These are phyloP conservation scores for Trichoderma gracile DNA, from an alignment of 2,329 filamentous ascomycete species.

Conservation along the genomic window DNA sequence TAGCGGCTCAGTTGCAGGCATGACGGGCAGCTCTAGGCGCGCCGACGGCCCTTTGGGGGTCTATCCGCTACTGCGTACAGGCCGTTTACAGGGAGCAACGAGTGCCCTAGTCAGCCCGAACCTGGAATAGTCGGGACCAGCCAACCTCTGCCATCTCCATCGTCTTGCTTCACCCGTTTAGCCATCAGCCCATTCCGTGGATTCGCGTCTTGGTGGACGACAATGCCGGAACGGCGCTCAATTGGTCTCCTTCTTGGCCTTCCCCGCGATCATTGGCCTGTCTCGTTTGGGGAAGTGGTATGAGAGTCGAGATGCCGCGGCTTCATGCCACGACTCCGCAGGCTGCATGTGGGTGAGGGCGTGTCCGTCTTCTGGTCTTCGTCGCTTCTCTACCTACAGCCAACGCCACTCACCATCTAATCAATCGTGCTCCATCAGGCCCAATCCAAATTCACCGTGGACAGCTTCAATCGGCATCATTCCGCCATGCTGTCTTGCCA, in stretches of 20 bases:
- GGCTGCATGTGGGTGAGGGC: too few relatives aligned
- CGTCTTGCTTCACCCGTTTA: constrained; percentile 3
- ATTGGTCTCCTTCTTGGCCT: neutral
- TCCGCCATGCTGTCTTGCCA: neutral
- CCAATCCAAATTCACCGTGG: neutral
- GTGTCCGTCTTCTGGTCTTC: too few relatives aligned
- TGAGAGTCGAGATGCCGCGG: neutral
- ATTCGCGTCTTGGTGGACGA: neutral
- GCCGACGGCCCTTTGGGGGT: neutral
- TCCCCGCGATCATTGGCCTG: neutral
- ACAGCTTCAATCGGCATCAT: neutral
- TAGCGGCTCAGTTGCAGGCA: constrained; percentile 1
- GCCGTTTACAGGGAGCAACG: neutral
- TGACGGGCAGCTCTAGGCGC: neutral
- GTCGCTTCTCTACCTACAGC: too few relatives aligned
- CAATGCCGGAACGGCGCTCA: neutral
- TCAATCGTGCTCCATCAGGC: neutral
- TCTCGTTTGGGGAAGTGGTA: neutral
- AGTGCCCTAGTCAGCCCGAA: too few relatives aligned
- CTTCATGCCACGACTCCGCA: neutral
- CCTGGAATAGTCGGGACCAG: too few relatives aligned
- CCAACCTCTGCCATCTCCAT: constrained; percentile 3
- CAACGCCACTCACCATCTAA: constrained; percentile 1
- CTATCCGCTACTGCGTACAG: neutral
- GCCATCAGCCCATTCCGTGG: neutral